These are phyloP conservation scores for Penicillium waksmanii DNA, from an alignment of 495 filamentous ascomycete genomes.

Conservation along the genomic window DNA sequence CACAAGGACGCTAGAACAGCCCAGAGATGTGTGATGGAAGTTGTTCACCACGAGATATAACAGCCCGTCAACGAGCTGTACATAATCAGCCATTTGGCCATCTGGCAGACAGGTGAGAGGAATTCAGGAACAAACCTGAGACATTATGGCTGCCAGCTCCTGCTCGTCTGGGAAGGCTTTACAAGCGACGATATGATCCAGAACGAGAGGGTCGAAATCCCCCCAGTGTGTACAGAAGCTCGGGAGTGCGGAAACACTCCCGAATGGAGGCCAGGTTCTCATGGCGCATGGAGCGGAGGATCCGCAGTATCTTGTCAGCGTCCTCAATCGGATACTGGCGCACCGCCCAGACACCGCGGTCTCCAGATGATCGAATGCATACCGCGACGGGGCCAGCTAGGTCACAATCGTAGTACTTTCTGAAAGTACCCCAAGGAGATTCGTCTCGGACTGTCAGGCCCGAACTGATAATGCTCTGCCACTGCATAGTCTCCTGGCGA, in stretches of 20 bases:
- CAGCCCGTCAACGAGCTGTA: slow-evolving; percentile 19
- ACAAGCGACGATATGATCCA: slow-evolving; percentile 24
- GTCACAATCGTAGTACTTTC: slow-evolving; percentile 21
- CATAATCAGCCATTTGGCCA: slow-evolving; percentile 9
- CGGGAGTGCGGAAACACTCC: slow-evolving; percentile 14
- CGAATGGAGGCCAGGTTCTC: slow-evolving; percentile 17
- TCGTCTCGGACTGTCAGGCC: slow-evolving; percentile 14
- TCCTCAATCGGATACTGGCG: slow-evolving; percentile 14
- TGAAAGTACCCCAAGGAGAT: slow-evolving; percentile 21
- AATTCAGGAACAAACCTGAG: slow-evolving; percentile 14
- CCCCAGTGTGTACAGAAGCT: slow-evolving; percentile 18
- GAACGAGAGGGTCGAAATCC: slow-evolving; percentile 18
- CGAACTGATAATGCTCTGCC: slow-evolving; percentile 5
- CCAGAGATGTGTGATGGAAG: not conserved
- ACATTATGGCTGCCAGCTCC: slow-evolving; percentile 23
- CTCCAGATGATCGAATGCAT: slow-evolving; percentile 10
- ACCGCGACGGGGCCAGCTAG: slow-evolving; percentile 21
- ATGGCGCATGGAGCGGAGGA: slow-evolving; percentile 12
- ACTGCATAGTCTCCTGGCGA: slow-evolving; percentile 10
- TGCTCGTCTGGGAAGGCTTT: slow-evolving; percentile 19
- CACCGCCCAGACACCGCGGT: slow-evolving; percentile 12
- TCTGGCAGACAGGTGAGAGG: not conserved
- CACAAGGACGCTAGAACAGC: no score
- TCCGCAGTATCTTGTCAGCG: slow-evolving; percentile 10
- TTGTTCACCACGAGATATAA: slow-evolving; percentile 14